phyloP scores from a whole-genome alignment of 1,284 basidiomycete species.

The Omphalotus olearius region DNA sequence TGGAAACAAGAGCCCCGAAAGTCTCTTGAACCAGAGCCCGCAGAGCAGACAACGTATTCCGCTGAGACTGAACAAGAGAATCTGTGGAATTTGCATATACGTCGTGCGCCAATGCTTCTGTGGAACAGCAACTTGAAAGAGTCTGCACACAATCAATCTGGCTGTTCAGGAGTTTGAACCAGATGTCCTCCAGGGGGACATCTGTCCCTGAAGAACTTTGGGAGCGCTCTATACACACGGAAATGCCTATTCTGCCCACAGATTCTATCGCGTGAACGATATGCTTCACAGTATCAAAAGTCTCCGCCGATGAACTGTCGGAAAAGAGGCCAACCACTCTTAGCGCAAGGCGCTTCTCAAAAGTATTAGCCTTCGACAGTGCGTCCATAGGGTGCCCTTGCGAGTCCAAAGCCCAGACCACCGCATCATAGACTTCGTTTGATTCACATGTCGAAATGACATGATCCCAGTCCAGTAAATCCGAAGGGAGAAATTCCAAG shows the following conservation, averaged over 20 bases:
- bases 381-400: slow-evolving; percentile 62
- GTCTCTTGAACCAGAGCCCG: slow-evolving; percentile 81
- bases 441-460: slow-evolving; percentile 66
- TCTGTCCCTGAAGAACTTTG: slow-evolving; percentile 33
- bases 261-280: slow-evolving; percentile 43
- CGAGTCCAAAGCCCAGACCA: slow-evolving; percentile 79
- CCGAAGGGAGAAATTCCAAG: slow-evolving; percentile 54
- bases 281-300: slow-evolving; percentile 23
- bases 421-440: slow-evolving; percentile 66
- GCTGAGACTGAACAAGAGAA: slow-evolving; percentile 20
- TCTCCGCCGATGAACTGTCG: slow-evolving; percentile 14
- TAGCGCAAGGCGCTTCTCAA: slow-evolving; percentile 54
- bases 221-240: slow-evolving; percentile 69
- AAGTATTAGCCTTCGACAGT: slow-evolving; percentile 60
- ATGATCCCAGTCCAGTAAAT: slow-evolving; percentile 56
- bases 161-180: slow-evolving; percentile 83
- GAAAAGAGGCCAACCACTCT: slow-evolving; percentile 44
- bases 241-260: slow-evolving; percentile 57
- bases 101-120: slow-evolving; percentile 22
- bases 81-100: slow-evolving; percentile 18
- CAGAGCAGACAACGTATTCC: slow-evolving; percentile 45
- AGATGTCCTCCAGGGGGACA: slow-evolving; percentile 78
- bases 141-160: slow-evolving; percentile 79
- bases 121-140: slow-evolving; percentile 44
- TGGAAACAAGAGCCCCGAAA: slow-evolving; percentile 80